These are phyloP conservation scores for Sporisorium sorghi DNA, from an alignment of 1,284 basidiomycete species.

Conservation along the genomic window DNA sequence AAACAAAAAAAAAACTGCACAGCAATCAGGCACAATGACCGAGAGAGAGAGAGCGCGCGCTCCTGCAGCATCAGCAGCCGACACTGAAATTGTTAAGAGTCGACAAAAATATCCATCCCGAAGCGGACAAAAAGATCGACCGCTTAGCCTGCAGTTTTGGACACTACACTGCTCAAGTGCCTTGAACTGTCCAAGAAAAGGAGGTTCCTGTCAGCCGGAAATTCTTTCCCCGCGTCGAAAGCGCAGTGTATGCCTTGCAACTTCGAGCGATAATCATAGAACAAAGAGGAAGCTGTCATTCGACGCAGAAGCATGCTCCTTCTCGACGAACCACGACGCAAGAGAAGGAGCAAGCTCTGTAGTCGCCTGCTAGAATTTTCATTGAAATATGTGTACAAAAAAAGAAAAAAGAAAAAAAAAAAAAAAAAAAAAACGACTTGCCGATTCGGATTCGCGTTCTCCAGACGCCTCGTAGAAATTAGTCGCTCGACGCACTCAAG, in stretches of 20 bases:
- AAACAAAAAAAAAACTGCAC: not conserved
- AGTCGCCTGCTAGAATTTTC: too few species aligned
- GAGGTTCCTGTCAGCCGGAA: not conserved
- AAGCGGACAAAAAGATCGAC: constrained; percentile 4
- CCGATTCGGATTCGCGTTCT: constrained; percentile 24
- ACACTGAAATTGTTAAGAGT: constrained; percentile 1
- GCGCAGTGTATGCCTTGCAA: too few species aligned
- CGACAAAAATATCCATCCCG: not conserved
- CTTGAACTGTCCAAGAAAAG: constrained; percentile 1
- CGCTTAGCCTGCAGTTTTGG: constrained; percentile 8
- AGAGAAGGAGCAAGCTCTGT: too few species aligned
- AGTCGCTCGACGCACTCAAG: constrained; percentile 7
- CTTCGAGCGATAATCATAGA: too few species aligned
- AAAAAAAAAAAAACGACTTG: not conserved
- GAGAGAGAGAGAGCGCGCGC: too few species aligned
- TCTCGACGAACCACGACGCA: too few species aligned
- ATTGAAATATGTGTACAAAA: too few species aligned
- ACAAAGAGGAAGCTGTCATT: too few species aligned
- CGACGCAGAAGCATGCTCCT: too few species aligned
- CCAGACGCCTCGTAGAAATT: constrained; percentile 39
- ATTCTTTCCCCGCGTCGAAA: too few species aligned
- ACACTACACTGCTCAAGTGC: constrained; percentile 24
- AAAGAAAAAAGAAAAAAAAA: not conserved
- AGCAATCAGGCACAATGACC: constrained; percentile 7
- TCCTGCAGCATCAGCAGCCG: constrained; percentile 11